Evolutionary conservation across 306 rosid genomes (phyloP).

Genomic region (Trichosanthes truncata): DNA sequence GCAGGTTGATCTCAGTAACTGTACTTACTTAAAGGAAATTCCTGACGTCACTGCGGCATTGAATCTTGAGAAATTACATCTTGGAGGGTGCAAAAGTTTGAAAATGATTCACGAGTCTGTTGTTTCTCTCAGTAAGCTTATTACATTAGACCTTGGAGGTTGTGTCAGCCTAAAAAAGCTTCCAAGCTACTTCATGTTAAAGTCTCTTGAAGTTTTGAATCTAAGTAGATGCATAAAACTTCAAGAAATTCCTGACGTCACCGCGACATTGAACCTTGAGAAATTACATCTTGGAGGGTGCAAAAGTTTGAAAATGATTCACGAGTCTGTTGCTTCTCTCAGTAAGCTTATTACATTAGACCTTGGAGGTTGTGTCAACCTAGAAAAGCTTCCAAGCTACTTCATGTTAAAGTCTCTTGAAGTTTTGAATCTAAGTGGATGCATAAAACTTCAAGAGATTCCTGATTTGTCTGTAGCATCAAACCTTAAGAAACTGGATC

Average conservation of each 20-base stretch:
- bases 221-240: no score
- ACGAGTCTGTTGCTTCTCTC: neutral
- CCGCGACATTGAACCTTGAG: neutral
- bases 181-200: no score
- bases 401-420: no score
- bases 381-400: no score
- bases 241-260: neutral
- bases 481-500: no score
- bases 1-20: neutral
- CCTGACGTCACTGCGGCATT: neutral
- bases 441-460: no score
- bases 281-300: neutral
- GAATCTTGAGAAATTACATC: neutral
- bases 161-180: no score
- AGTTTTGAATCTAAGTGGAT: no score
- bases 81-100: neutral
- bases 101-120: neutral
- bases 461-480: no score
- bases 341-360: neutral
- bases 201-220: no score
- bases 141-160: neutral
- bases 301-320: neutral
- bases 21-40: neutral
- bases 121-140: neutral
- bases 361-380: neutral